phyloP scores from a whole-genome alignment of 164 flowering plant genomes.

The Dillenia suffruticosa region DNA sequence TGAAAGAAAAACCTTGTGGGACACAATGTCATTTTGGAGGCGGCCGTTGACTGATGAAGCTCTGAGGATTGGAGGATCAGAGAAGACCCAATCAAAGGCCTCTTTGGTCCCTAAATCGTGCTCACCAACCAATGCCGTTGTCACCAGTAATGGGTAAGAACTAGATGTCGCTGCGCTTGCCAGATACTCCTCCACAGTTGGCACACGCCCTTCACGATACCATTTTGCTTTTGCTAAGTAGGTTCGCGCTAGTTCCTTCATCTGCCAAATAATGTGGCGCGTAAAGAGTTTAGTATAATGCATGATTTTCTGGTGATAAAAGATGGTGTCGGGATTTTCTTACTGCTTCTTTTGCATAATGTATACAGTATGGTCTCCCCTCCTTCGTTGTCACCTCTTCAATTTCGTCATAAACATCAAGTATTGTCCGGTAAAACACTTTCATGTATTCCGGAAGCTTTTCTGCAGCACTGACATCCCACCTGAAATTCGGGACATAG shows the following conservation, averaged over 20 bases:
- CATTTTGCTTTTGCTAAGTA: constrained; percentile 32
- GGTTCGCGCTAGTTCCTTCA: constrained; percentile 13
- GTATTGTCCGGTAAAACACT: constrained; percentile 9
- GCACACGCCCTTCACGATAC: constrained; percentile 17
- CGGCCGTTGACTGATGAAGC: constrained; percentile 6
- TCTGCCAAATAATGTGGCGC: constrained; percentile 6
- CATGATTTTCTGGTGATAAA: too few relatives aligned
- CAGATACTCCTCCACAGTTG: constrained; percentile 34
- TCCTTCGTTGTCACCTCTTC: constrained; percentile 9
- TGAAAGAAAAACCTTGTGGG: constrained; percentile 10
- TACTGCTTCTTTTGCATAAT: constrained; percentile 22
- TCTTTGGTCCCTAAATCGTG: constrained; percentile 22
- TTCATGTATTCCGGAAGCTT: constrained; percentile 30
- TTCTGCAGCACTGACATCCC: constrained; percentile 14
- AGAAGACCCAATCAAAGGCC: constrained; percentile 23
- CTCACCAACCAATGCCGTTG: constrained; percentile 24
- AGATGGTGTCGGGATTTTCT: neutral
- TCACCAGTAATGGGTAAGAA: constrained; percentile 6
- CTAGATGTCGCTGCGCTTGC: constrained; percentile 1
- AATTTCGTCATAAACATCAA: constrained; percentile 23
- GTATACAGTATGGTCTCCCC: constrained; percentile 8
- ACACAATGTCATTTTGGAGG: constrained; percentile 16
- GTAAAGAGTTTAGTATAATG: neutral
- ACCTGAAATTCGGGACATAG: constrained; percentile 9
- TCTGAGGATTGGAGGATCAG: constrained; percentile 7